Base-by-base conservation (phyloP, 352 stramenopile genomes). In the Phytophthora brassicae region DNA sequence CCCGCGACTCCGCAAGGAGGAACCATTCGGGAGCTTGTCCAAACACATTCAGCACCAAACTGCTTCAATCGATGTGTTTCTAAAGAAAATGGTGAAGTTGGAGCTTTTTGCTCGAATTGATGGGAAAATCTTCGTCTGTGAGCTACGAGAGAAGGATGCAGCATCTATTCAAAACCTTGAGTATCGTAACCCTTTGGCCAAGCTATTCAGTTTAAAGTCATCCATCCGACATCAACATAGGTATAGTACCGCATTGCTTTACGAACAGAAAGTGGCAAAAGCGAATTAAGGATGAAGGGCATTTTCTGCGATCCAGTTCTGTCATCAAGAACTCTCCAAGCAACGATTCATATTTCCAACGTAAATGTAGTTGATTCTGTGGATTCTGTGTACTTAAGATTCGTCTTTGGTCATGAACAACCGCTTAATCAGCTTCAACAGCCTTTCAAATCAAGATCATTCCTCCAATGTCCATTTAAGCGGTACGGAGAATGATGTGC, bases 401-500 rank as follows among this genome's bases (percentile, higher is more conserved):
- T 23, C 22, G 16, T 8, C 8, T 38, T 23, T 43, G 3, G 6
- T 43, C 36, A 23, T 43, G 36, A 7, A 23, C 2, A 43, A n/a
- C 36, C 22, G 0, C n/a, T 4, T 22, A 16, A 43, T 29, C 41
- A 29, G 7, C 33, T 36, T 8, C 35, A 6, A n/a, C 31, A 38
- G n/a, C 31, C 31, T 38, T 38, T 14, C 31, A 43, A 43, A 14
- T n/a, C 4, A 43, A 43, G n/a, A 23, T 17, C n/a, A 23, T 43
- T 9, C 16, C 14, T 22, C 36, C 8, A 11, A 41, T n/a, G 23
- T 51, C 9, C 28, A 45, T 55, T 84, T 84, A 92, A 6, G 79
- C 84, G n/a, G 84, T 93, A 62, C 96, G 84, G 49, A 98, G 84
- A 49, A 99, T 98, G 58, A 99, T 96, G 85, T 99, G 96, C 60